Evolutionary conservation across 192 early-diverging fungal species (phyloP), one percentile per base, ranked within the genome.

Genomic region (Coemansia erecta): DNA sequence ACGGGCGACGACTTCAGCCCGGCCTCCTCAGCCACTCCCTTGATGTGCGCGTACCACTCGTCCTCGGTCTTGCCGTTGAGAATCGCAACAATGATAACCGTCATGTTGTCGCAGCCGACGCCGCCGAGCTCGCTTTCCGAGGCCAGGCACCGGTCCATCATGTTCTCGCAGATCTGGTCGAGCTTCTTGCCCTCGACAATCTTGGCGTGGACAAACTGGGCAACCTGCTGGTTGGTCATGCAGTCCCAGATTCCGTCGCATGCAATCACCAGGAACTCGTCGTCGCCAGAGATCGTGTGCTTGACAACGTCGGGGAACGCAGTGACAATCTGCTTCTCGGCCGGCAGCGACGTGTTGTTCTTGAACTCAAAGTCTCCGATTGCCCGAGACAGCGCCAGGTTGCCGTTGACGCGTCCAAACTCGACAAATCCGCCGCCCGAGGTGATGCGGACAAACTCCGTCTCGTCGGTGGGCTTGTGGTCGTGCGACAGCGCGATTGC

Each of bases 241-340:
- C 92, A 94, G 75, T 99, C 97, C 95, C 95, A 99, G 64, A 99
- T 99, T 40, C 97, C 97, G 71, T 99, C 97, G 76, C 97, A 99
- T 0, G 95, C 97, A 41, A 99, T 49, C 3, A 98, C 92, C 42
- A 99, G 60, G 66, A 98, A 99, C 72, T 99, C 95, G 15, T 86
- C 83, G 13, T 86, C 84, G 3, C 59, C 72, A 9, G 50, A 60
- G 13, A 70, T 50, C 44, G 57, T 60, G 45, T 91, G 65, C 21
- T 64, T 60, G 22, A 83, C 77, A 45, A 98, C 87, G 53, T 94
- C 94, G 39, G 97, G 97, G 60, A 88, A 66, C 26, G 90, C 90
- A 22, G 95, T 99, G 21, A 99, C 97, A 22, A 94, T 86, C 80
- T 99, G 97, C 65, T 92, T 73, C 68, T 97, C 92, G 60, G 87